Percentiles rank a stretch among this genome's conserved stretches.
phyloP scores from a whole-genome alignment of 116 monocot genomes.

The Trichopus zeylanicus region DNA sequence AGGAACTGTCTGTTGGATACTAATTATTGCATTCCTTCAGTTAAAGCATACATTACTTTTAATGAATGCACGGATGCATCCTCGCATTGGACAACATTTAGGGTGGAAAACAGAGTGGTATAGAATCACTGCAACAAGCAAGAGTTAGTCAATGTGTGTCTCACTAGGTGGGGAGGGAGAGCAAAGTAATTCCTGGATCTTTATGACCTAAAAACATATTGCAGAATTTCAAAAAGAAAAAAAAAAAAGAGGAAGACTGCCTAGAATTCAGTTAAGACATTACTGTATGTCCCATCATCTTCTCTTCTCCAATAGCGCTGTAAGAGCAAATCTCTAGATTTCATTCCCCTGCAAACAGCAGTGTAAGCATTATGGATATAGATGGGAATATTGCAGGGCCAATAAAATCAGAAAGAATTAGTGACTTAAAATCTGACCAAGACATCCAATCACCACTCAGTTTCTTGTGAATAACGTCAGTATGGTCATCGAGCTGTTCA shows the following conservation, averaged over 20 bases:
- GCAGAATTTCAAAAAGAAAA: too few species aligned
- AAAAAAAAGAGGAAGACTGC: background rate
- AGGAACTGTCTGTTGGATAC: too few species aligned
- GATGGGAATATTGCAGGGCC: background rate
- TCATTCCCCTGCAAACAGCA: slow-evolving; percentile 52
- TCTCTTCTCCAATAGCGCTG: slow-evolving; percentile 63
- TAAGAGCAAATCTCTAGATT: slow-evolving; percentile 47
- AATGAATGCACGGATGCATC: slow-evolving; percentile 56
- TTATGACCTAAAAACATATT: too few species aligned
- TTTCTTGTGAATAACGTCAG: slow-evolving; percentile 68
- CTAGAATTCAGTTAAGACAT: background rate
- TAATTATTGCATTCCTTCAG: background rate
- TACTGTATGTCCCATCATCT: slow-evolving; percentile 71
- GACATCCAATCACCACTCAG: slow-evolving; percentile 47
- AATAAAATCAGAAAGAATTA: too few species aligned
- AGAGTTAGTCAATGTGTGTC: background rate
- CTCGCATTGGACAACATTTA: slow-evolving; percentile 38
- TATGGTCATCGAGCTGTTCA: slow-evolving; percentile 52
- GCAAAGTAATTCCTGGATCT: too few species aligned
- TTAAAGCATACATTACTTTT: slow-evolving; percentile 74
- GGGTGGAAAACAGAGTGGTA: slow-evolving; percentile 60
- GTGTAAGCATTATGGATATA: background rate
- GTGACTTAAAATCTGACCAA: slow-evolving; percentile 27
- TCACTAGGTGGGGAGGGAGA: background rate
- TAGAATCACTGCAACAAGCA: slow-evolving; percentile 38